Base-by-base conservation (phyloP, 768 basidiomycete species). In the Suillus ampliporus region DNA sequence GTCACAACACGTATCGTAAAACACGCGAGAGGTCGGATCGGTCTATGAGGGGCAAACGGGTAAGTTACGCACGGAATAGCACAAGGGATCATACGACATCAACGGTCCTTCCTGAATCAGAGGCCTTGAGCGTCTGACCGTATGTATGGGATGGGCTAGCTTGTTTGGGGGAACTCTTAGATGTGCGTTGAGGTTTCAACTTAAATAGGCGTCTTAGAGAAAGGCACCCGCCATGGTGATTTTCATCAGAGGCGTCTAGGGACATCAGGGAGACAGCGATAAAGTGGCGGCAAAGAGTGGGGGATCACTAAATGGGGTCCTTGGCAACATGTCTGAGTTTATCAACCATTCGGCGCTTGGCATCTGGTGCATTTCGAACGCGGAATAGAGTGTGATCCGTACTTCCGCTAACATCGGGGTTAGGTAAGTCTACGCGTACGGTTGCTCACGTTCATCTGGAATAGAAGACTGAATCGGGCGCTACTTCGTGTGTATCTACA, bases 1-100 rank as follows among this genome's bases (percentile, higher is more conserved):
- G 69, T 83, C 78, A 63, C 82, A 83, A 61, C 76, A 79, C 26
- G 81, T 77, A 63, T 74, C 77, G 56, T 77, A 81, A 28, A 72
- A 78, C 50, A 72, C 61, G 41, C 74, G 74, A 26, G 40, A 65
- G 65, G 46, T 13, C 56, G 19, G 41, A 40, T 51, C 73, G 62
- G 57, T 61, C 31, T 58, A 31, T 8, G 41, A 13, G 47, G 43
- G 46, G 43, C 37, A 1, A 46, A 41, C 1, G 26, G 7, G n/a
- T 26, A n/a, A 58, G 67, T 21, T 66, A 58, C 28, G 38, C 52
- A 60, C 26, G n/a, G 6, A 9, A 17, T 26, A 17, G 19, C 19
- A 21, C 38, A 13, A 40, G 7, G 23, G 37, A 40, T 40, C 54
- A 26, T 56, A 56, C 54, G 14, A 19, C 13, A 19, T 56, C 38